Conservation (phyloP, 441 rosid species). For the Eutrema salsugineum region DNA sequence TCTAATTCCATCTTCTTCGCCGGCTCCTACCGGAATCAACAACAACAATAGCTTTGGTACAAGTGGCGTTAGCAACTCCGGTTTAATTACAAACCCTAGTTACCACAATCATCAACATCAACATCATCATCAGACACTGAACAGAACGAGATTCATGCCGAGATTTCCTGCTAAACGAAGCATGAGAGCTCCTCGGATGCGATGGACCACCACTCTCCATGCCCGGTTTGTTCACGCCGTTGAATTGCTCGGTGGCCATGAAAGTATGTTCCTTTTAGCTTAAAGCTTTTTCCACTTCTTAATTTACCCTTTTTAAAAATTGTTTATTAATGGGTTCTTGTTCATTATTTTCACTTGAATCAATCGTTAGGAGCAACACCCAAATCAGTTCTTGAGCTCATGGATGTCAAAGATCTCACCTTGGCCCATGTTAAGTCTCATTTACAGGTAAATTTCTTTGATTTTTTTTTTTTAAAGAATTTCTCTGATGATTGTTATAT, state of each 20-base stretch:
- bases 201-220: conserved; percentile 98
- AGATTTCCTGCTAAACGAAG: conserved; percentile 79
- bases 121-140: conserved; percentile 55
- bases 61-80: conserved; percentile 14
- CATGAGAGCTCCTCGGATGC: conserved; percentile 98
- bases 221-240: conserved; percentile 97
- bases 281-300: conserved; percentile 6
- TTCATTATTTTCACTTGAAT: conserved; percentile 9
- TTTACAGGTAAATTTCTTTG: conserved; percentile 60
- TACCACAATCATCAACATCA: conserved; percentile 41
- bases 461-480: no score
- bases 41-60: conserved; percentile 22
- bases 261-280: conserved; percentile 56
- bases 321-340: conserved; percentile 8
- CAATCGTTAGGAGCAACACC: conserved; percentile 82
- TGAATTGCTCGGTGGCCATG: conserved; percentile 95
- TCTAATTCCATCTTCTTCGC: conserved; percentile 39
- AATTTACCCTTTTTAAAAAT: not conserved
- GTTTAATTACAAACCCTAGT: conserved; percentile 30
- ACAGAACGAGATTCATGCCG: conserved; percentile 68
- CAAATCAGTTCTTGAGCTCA: conserved; percentile 96
- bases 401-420: conserved; percentile 99
- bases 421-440: conserved; percentile 98
- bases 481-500: not conserved
- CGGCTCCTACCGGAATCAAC: conserved; percentile 33